phyloP scores from a whole-genome alignment of 2,329 filamentous ascomycete genomes.

The Tolypocladium ovalisporum region DNA sequence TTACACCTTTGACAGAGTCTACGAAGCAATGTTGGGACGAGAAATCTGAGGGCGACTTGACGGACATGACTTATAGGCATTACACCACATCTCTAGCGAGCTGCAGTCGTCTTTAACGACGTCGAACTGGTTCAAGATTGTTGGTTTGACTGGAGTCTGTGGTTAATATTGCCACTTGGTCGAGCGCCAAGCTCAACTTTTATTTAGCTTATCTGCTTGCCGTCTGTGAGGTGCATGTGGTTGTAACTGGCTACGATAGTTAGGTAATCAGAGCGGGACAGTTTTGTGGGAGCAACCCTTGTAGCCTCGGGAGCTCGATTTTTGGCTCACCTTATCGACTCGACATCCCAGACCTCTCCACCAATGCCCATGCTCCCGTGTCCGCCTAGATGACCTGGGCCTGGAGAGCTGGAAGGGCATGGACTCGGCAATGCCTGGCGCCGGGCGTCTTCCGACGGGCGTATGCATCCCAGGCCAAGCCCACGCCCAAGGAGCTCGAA shows the following conservation, averaged over 20 bases:
- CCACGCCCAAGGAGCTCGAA: constrained; percentile 22
- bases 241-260: not conserved
- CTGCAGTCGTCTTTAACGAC: not conserved
- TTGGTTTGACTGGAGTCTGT: not conserved
- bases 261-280: not conserved
- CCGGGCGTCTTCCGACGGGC: constrained; percentile 4
- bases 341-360: not conserved
- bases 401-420: constrained; percentile 24
- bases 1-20: not conserved
- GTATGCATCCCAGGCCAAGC: constrained; percentile 13
- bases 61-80: not conserved
- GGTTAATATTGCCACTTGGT: too few species aligned
- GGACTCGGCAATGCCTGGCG: constrained; percentile 22
- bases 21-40: not conserved
- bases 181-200: not conserved
- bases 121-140: not conserved
- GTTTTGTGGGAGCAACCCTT: not conserved
- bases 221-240: too few species aligned
- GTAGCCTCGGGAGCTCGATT: not conserved
- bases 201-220: too few species aligned
- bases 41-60: not conserved
- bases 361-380: constrained; percentile 4
- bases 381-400: constrained; percentile 25
- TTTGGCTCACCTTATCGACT: constrained; percentile 1
- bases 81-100: not conserved